Base-by-base conservation (phyloP, 345 rosid species). In the Hypericum perforatum region DNA sequence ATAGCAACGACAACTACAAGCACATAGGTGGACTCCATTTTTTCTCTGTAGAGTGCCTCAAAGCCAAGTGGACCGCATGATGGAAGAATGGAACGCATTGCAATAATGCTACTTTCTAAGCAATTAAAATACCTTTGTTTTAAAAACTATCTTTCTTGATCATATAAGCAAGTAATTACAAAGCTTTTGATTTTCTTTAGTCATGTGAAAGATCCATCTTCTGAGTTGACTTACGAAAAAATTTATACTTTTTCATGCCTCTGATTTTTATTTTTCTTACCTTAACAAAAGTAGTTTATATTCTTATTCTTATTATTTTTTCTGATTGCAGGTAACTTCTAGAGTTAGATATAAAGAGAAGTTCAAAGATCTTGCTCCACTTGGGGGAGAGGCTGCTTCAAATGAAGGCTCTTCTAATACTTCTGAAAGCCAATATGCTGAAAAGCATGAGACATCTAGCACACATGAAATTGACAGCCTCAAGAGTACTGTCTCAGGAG, bases 331-430 rank as follows among this genome's bases (percentile, higher is more conserved):
- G 98, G 83, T 70, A 44, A 65, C 58, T 66, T 45, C 78, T 36
- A 77, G 73, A 64, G 81, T 78, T 71, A 80, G 81, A 76, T 73
- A 70, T 65, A 75, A 62, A 67, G 84, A 74, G 58, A 81, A 77
- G 68, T 68, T 67, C 53, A 75, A 71, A 67, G 88, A 73, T 57
- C 76, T 60, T 45, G 63, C 64, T 14, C 71, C 67, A 13, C 67
- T 63, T 49, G 85, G 69, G 68, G 88, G 71, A 59, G 78, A 78
- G 45, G 59, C 49, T 39, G 75, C 73, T 48, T 56, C 56, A 43
- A 79, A 62, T 62, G 87, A 75, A 67, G 88, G 76, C 54, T 88
- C 94, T 69, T 88, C 96, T 58, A 87, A 81, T 72, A 78, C 94
- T 50, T 88, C 96, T 44, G 98, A 47, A 66, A 82, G 95, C 56